phyloP scores from a whole-genome alignment of 2,329 filamentous ascomycete genomes.

The Fusarium sp. region DNA sequence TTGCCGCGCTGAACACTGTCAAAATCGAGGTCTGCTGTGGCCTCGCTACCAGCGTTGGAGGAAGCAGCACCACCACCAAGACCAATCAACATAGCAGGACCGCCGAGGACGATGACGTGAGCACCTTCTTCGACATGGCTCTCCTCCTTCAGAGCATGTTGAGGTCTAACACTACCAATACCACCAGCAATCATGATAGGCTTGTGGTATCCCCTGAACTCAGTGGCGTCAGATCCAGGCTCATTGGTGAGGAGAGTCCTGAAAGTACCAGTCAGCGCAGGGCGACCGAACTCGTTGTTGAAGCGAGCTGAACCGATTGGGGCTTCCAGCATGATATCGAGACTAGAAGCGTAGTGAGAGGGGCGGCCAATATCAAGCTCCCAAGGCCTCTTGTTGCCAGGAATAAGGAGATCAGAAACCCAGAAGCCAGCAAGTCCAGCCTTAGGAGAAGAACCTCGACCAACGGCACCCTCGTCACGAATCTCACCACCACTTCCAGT shows the following conservation, averaged over 20 bases:
- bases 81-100: conserved; percentile 97
- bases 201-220: conserved; percentile 94
- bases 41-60: conserved; percentile 87
- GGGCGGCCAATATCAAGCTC: conserved; percentile 92
- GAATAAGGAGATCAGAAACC: conserved; percentile 93
- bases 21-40: conserved; percentile 93
- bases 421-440: conserved; percentile 93
- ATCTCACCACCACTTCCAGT: conserved; percentile 97
- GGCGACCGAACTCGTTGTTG: conserved; percentile 97
- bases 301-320: conserved; percentile 95
- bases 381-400: conserved; percentile 85
- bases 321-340: conserved; percentile 98
- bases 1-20: conserved; percentile 97
- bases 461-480: conserved; percentile 93
- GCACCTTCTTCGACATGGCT: conserved; percentile 86
- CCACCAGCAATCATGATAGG: conserved; percentile 99
- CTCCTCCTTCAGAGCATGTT: conserved; percentile 88
- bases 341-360: conserved; percentile 88
- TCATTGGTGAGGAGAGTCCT: conserved; percentile 81
- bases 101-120: conserved; percentile 91
- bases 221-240: conserved; percentile 62
- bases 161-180: conserved; percentile 89
- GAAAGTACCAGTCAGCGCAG: conserved; percentile 90
- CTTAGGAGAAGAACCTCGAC: conserved; percentile 91
- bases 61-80: conserved; percentile 95